Percentiles rank a stretch among this genome's conserved stretches.
phyloP scores from a whole-genome alignment of 1,284 basidiomycete species.

The Mycena sp. region DNA sequence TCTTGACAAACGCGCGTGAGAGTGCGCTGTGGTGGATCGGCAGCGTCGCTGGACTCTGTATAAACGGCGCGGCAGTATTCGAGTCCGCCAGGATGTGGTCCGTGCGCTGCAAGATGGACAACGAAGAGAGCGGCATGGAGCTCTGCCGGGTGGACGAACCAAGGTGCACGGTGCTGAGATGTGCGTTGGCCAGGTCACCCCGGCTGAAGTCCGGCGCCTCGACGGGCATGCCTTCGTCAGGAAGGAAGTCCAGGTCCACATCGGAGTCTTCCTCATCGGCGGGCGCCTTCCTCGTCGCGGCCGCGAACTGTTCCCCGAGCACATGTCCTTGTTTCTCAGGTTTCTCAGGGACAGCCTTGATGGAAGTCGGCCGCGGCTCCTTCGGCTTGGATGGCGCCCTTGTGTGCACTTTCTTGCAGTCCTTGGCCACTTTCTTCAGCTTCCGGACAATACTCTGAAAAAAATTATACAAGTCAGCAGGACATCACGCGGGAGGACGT shows the following conservation, averaged over 20 bases:
- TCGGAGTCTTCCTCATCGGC: slow-evolving; percentile 70
- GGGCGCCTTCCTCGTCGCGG: slow-evolving; percentile 55
- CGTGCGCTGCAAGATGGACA: slow-evolving; percentile 54
- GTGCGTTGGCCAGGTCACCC: slow-evolving; percentile 52
- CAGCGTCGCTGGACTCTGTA: slow-evolving; percentile 54
- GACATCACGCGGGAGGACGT: neutral
- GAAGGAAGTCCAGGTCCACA: slow-evolving; percentile 77
- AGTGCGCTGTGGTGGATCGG: slow-evolving; percentile 71
- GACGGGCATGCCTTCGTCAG: slow-evolving; percentile 48
- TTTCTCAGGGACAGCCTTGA: slow-evolving; percentile 31
- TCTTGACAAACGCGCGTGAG: slow-evolving; percentile 82
- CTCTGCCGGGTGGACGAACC: slow-evolving; percentile 50
- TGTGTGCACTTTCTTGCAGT: slow-evolving; percentile 76
- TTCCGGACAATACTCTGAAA: slow-evolving; percentile 78
- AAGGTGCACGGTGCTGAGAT: slow-evolving; percentile 51
- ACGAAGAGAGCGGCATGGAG: slow-evolving; percentile 57
- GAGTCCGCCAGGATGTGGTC: slow-evolving; percentile 48
- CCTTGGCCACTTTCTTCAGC: slow-evolving; percentile 81
- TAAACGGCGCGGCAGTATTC: slow-evolving; percentile 42
- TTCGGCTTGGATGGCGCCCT: slow-evolving; percentile 47
- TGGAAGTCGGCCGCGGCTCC: slow-evolving; percentile 25
- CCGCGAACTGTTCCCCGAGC: slow-evolving; percentile 69
- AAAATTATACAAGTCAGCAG: slow-evolving; percentile 14
- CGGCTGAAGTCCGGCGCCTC: slow-evolving; percentile 39
- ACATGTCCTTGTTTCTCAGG: slow-evolving; percentile 51